Evolutionary conservation across 202 grass and related monocot genomes (phyloP).

Genomic region (Dendrocalamus latiflorus): DNA sequence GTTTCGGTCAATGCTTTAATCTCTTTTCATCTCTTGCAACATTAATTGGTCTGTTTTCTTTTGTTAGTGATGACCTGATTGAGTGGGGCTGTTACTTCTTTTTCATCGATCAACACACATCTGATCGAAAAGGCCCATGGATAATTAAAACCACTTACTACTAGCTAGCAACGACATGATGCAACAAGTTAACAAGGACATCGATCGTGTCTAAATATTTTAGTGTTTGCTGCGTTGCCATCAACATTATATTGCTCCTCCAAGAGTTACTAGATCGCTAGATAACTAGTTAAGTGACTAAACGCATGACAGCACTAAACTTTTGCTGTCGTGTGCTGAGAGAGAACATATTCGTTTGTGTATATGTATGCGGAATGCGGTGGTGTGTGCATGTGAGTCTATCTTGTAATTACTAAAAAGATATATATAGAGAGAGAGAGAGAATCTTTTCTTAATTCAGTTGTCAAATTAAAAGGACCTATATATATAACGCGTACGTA

Average conservation of each 20-base stretch:
- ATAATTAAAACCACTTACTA: slow-evolving; percentile 13
- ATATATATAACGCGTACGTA: too few relatives aligned
- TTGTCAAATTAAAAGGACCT: too few relatives aligned
- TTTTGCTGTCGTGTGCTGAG: too few relatives aligned
- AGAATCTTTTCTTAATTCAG: too few relatives aligned
- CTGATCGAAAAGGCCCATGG: background rate
- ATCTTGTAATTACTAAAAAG: too few relatives aligned
- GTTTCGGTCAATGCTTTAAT: background rate
- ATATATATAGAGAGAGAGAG: too few relatives aligned
- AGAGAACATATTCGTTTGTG: too few relatives aligned
- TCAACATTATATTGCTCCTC: background rate
- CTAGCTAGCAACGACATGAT: background rate
- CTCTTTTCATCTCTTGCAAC: background rate
- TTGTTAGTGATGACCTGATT: background rate
- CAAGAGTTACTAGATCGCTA: slow-evolving; percentile 30
- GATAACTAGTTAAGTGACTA: slow-evolving; percentile 32
- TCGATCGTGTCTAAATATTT: background rate
- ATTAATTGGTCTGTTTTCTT: background rate
- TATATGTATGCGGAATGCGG: too few relatives aligned
- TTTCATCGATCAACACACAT: background rate
- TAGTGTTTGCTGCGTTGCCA: background rate
- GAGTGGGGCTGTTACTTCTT: background rate
- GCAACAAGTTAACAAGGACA: background rate
- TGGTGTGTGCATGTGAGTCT: too few relatives aligned
- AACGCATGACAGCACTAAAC: too few relatives aligned